phyloP scores from a whole-genome alignment of 352 stramenopile genomes.

The Phytophthora pinifolia region DNA sequence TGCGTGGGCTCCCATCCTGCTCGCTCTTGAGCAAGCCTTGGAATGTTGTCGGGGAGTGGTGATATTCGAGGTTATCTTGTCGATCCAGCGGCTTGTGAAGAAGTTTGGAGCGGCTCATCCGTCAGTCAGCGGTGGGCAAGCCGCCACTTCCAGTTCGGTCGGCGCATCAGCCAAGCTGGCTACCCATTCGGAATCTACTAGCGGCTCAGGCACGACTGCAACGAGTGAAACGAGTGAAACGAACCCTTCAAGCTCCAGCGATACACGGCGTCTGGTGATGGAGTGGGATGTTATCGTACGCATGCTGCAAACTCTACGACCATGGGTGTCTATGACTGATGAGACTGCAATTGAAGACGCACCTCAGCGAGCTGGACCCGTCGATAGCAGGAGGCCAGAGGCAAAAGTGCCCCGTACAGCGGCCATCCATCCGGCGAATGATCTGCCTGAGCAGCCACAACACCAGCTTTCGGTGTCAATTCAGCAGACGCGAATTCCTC shows the following conservation, averaged over 20 bases:
- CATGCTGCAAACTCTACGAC: slow-evolving; percentile 63
- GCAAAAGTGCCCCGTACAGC: slow-evolving; percentile 12
- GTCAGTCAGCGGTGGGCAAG: slow-evolving; percentile 11
- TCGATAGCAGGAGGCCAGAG: slow-evolving; percentile 17
- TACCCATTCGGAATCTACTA: slow-evolving; percentile 1
- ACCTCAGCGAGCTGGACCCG: slow-evolving; percentile 10
- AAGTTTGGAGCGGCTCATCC: slow-evolving; percentile 62
- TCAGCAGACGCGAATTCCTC: slow-evolving; percentile 72
- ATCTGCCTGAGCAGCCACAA: slow-evolving; percentile 22
- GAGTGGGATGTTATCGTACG: slow-evolving; percentile 88
- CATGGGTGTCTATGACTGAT: slow-evolving; percentile 66
- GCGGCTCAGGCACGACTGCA: slow-evolving; percentile 4
- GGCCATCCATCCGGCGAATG: slow-evolving; percentile 17
- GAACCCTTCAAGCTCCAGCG: slow-evolving; percentile 6
- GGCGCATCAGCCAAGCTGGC: slow-evolving; percentile 7
- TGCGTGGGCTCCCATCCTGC: slow-evolving; percentile 70
- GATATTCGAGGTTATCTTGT: slow-evolving; percentile 88
- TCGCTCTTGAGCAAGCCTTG: slow-evolving; percentile 63
- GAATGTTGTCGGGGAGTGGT: slow-evolving; percentile 75
- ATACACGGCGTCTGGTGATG: slow-evolving; percentile 50
- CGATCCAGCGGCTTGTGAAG: slow-evolving; percentile 83
- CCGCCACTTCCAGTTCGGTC: neutral
- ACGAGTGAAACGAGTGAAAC: slow-evolving; percentile 5
- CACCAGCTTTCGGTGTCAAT: slow-evolving; percentile 47
- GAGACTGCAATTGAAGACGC: slow-evolving; percentile 35